phyloP scores from a whole-genome alignment of 2,329 filamentous ascomycete species.

The Phoma sp. region DNA sequence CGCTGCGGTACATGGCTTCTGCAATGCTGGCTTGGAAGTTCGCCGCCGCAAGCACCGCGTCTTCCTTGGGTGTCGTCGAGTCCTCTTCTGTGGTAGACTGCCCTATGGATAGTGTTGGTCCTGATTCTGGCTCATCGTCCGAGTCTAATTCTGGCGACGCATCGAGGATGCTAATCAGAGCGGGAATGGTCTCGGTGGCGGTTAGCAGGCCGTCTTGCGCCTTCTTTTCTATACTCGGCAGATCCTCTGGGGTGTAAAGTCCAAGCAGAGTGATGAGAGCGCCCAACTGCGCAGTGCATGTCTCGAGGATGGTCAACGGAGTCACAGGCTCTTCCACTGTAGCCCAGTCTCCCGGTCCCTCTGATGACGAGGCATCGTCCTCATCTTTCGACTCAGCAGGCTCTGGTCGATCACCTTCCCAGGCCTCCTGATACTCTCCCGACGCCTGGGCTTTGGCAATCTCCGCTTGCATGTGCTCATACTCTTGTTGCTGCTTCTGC shows the following conservation, averaged over 20 bases:
- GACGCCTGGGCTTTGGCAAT: slow-evolving; percentile 42
- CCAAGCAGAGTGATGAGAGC: slow-evolving; percentile 57
- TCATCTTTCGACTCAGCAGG: slow-evolving; percentile 10
- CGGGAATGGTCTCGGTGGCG: slow-evolving; percentile 61
- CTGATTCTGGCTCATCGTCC: slow-evolving; percentile 37
- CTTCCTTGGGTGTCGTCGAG: slow-evolving; percentile 55
- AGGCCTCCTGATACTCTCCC: slow-evolving; percentile 30
- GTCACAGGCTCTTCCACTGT: slow-evolving; percentile 72
- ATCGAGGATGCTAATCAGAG: slow-evolving; percentile 55
- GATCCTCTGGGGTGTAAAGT: slow-evolving; percentile 56
- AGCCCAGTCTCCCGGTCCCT: slow-evolving; percentile 67
- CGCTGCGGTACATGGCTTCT: slow-evolving; percentile 63
- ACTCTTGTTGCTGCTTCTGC: slow-evolving; percentile 54
- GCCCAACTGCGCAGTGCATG: slow-evolving; percentile 67
- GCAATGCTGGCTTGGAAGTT: slow-evolving; percentile 64
- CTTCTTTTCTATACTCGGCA: slow-evolving; percentile 62
- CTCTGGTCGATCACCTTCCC: slow-evolving; percentile 24
- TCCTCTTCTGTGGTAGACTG: slow-evolving; percentile 27
- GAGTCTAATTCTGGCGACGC: slow-evolving; percentile 23
- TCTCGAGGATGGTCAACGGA: slow-evolving; percentile 70
- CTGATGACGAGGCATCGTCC: slow-evolving; percentile 31
- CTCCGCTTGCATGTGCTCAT: slow-evolving; percentile 49
- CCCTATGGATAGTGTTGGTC: slow-evolving; percentile 45
- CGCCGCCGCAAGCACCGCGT: slow-evolving; percentile 63
- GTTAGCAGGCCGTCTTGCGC: slow-evolving; percentile 64